Conservation (phyloP, 1,284 basidiomycete species). For the Moniliophthora roreri region DNA sequence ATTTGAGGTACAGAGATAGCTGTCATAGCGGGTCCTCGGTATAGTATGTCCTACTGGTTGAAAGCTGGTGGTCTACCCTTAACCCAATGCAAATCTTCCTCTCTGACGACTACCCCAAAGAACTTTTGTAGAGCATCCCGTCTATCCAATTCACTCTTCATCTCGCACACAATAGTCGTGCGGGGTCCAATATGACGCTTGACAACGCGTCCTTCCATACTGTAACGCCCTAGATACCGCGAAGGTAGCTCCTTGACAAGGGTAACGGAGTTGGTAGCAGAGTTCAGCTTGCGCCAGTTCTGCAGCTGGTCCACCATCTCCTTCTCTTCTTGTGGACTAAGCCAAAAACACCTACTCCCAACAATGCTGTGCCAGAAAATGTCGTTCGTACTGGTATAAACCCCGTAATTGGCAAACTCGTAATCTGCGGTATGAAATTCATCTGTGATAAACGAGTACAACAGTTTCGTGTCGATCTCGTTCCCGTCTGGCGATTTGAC, state of each 20-base stretch:
- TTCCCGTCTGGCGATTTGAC: constrained; percentile 11
- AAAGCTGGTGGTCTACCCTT: no score
- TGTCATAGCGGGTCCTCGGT: no score
- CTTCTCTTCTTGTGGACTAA: constrained; percentile 21
- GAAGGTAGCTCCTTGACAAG: background rate
- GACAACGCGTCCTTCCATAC: constrained; percentile 27
- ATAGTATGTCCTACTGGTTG: no score
- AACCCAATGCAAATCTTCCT: no score
- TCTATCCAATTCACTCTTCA: constrained; percentile 32
- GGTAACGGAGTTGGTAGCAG: no score
- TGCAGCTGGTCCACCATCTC: constrained; percentile 10
- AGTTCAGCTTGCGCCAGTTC: no score
- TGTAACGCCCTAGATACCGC: constrained; percentile 26
- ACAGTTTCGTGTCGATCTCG: constrained; percentile 16
- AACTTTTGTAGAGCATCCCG: constrained; percentile 29
- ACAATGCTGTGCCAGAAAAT: constrained; percentile 33
- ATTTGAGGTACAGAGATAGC: no score
- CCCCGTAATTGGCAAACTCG: constrained; percentile 27
- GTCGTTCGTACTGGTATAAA: constrained; percentile 23
- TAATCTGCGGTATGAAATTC: constrained; percentile 33
- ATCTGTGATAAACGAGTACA: constrained; percentile 35
- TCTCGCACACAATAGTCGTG: constrained; percentile 23
- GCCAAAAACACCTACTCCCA: constrained; percentile 26
- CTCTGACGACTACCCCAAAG: constrained; percentile 16
- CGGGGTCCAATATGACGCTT: constrained; percentile 25